These are phyloP conservation scores for Tylopilus balloui DNA, from an alignment of 768 basidiomycete genomes.

Conservation along the genomic window DNA sequence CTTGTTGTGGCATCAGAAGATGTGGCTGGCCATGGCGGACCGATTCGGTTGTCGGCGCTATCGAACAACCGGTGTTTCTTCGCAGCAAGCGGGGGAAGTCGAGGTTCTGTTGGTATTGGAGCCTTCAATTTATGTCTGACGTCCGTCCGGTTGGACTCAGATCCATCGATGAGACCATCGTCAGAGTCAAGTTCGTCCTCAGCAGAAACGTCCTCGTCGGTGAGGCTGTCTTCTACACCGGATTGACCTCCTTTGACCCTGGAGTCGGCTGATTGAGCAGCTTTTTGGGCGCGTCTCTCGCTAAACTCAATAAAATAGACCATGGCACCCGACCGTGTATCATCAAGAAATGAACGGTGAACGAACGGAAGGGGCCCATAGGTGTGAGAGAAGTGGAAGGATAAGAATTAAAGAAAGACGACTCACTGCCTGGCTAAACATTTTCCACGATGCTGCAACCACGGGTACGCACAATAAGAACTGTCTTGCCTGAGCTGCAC, in stretches of 20 bases:
- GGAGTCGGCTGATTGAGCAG: conserved; percentile 46
- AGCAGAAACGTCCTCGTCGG: conserved; percentile 29
- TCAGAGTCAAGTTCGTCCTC: conserved; percentile 39
- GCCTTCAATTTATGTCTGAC: conserved; percentile 27
- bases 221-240: conserved; percentile 23
- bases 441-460: conserved; percentile 74
- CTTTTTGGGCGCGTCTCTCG: conserved; percentile 53
- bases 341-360: conserved; percentile 3
- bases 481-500: conserved; percentile 77
- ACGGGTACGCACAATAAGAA: conserved; percentile 77
- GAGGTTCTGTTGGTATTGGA: conserved; percentile 16
- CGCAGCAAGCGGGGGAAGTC: conserved; percentile 13
- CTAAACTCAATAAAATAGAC: conserved; percentile 30
- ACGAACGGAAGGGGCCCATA: background rate
- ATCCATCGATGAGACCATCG: conserved; percentile 24
- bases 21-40: conserved; percentile 20
- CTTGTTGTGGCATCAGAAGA: conserved; percentile 14
- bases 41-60: conserved; percentile 16
- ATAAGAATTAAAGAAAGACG: background rate
- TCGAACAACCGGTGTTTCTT: conserved; percentile 25
- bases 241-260: conserved; percentile 35
- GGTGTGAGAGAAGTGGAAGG: conserved; percentile 9
- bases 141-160: conserved; percentile 18
- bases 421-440: conserved; percentile 70
- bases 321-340: background rate